phyloP scores from a whole-genome alignment of 257 asterid species.

The Solanum etuberosum region DNA sequence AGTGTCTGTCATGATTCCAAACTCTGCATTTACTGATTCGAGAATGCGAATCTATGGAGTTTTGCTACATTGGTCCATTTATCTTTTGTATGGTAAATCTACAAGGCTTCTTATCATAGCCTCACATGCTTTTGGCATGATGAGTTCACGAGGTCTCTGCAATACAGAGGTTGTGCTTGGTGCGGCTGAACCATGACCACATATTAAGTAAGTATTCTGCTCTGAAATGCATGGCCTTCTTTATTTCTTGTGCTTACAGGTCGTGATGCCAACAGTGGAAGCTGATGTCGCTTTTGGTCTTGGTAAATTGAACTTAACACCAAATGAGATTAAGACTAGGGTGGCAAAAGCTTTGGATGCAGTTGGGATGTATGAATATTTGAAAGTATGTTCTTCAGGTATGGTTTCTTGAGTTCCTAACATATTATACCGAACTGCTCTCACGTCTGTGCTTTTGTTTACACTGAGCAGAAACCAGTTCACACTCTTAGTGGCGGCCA shows the following conservation, averaged over 20 bases:
- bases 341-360: conserved; percentile 78
- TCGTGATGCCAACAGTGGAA: conserved; percentile 98
- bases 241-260: conserved; percentile 33
- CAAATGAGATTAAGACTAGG: conserved; percentile 43
- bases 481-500: conserved; percentile 99
- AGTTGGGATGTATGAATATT: conserved; percentile 80
- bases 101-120: neutral
- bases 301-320: conserved; percentile 47
- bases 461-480: conserved; percentile 55
- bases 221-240: neutral
- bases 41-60: neutral
- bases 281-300: conserved; percentile 98
- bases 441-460: neutral
- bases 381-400: conserved; percentile 45
- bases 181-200: neutral
- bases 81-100: neutral
- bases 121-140: neutral
- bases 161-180: neutral
- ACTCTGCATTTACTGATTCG: neutral
- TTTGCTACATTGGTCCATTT: neutral
- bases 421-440: neutral
- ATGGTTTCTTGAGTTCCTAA: neutral
- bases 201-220: neutral
- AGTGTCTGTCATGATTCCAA: neutral
- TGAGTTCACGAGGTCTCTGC: neutral